Percentiles rank a stretch among this genome's conserved stretches.
phyloP scores from a whole-genome alignment of 352 stramenopile genomes.

The Peronospora belbahrii region DNA sequence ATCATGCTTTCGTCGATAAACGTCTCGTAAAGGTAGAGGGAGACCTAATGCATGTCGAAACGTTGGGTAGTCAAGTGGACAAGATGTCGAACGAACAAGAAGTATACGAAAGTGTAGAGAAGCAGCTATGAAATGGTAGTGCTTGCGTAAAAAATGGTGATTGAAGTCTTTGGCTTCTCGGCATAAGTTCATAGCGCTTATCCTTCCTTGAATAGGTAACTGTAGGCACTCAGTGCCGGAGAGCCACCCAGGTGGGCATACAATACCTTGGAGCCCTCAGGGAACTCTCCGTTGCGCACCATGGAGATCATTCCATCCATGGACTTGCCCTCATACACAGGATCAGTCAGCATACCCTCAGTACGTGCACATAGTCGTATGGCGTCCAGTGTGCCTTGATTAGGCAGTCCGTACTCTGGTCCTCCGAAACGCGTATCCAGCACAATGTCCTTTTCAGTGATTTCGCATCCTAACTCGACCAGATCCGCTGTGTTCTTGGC shows the following conservation, averaged over 20 bases:
- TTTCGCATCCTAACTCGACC: conserved; percentile 25
- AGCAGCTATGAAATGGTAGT: too few species aligned
- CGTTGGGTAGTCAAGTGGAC: too few species aligned
- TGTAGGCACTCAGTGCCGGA: conserved; percentile 32
- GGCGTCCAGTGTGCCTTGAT: conserved; percentile 27
- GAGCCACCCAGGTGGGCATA: conserved; percentile 26
- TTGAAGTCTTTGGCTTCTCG: background rate
- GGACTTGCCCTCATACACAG: conserved; percentile 33
- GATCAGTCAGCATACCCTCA: conserved; percentile 30
- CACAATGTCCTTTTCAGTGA: conserved; percentile 25
- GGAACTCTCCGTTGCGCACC: conserved; percentile 32
- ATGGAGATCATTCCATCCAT: conserved; percentile 34
- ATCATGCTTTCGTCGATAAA: too few species aligned
- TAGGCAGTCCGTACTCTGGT: conserved; percentile 28
- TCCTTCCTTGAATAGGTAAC: conserved; percentile 29
- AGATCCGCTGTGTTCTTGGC: conserved; percentile 27
- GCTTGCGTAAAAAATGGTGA: too few species aligned
- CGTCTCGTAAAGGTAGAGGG: too few species aligned
- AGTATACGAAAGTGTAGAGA: too few species aligned
- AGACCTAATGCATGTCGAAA: too few species aligned
- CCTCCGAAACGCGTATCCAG: conserved; percentile 28
- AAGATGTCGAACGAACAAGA: too few species aligned
- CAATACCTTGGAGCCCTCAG: conserved; percentile 26
- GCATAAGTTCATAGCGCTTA: conserved; percentile 1
- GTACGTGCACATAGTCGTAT: conserved; percentile 29